A percentile compares a stretch with the other conserved stretches of the same genome.
These are phyloP conservation scores for Debaryomyces nepalensis DNA, from an alignment of 1,139 yeast species.

Conservation along the genomic window DNA sequence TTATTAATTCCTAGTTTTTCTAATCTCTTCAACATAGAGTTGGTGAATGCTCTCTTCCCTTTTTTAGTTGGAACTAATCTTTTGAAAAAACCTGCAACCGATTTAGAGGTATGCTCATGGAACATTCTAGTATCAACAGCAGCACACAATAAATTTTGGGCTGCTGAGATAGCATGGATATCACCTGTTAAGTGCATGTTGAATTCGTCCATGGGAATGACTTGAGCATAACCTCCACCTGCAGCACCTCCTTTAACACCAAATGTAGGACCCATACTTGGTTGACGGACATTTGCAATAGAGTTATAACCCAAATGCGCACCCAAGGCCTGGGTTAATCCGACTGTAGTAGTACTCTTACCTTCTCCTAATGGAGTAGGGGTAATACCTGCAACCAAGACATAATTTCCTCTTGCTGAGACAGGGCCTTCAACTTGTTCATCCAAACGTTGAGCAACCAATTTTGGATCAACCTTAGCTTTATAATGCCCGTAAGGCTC, in stretches of 20 bases:
- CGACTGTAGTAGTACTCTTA: slow-evolving; percentile 79
- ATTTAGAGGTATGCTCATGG: slow-evolving; percentile 73
- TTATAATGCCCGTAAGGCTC: slow-evolving; percentile 77
- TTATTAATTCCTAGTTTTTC: slow-evolving; percentile 65
- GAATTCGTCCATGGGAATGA: slow-evolving; percentile 87
- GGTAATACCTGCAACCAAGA: slow-evolving; percentile 79
- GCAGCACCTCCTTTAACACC: slow-evolving; percentile 93
- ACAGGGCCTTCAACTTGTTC: slow-evolving; percentile 54
- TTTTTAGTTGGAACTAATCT: slow-evolving; percentile 73
- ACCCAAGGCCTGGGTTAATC: slow-evolving; percentile 78
- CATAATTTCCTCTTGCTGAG: slow-evolving; percentile 58
- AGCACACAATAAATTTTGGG: slow-evolving; percentile 79
- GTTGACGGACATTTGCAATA: slow-evolving; percentile 82
- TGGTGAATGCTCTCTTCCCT: slow-evolving; percentile 67
- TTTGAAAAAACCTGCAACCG: slow-evolving; percentile 65
- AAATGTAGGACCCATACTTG: slow-evolving; percentile 87
- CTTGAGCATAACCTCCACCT: slow-evolving; percentile 86
- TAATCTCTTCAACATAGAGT: slow-evolving; percentile 68
- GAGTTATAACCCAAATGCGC: slow-evolving; percentile 72
- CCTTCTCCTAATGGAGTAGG: slow-evolving; percentile 88
- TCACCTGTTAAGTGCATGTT: slow-evolving; percentile 87
- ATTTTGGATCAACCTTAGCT: slow-evolving; percentile 69
- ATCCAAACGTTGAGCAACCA: slow-evolving; percentile 59
- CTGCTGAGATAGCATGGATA: slow-evolving; percentile 81
- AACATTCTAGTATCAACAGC: slow-evolving; percentile 85